These are phyloP conservation scores for Balansia obtecta DNA, from an alignment of 2,329 filamentous ascomycete species.

Conservation along the genomic window DNA sequence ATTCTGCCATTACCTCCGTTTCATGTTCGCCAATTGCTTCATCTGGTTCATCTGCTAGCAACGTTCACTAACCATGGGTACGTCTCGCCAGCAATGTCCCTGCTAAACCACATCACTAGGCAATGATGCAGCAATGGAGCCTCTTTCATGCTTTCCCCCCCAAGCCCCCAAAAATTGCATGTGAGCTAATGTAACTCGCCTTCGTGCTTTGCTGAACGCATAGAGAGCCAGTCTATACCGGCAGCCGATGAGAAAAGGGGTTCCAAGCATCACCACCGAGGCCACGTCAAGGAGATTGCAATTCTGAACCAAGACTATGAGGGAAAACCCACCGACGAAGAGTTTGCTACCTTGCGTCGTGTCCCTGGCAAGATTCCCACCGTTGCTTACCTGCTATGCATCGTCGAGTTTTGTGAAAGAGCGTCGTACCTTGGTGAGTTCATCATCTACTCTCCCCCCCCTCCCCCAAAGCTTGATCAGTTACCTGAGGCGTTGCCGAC, in stretches of 20 bases:
- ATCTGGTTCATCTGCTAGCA: background rate
- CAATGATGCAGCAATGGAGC: no score
- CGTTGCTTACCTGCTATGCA: slow-evolving; percentile 43
- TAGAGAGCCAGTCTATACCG: background rate
- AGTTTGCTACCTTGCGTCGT: slow-evolving; percentile 37
- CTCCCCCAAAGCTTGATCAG: background rate
- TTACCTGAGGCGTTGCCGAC: background rate
- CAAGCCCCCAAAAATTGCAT: background rate
- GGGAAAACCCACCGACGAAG: slow-evolving; percentile 39
- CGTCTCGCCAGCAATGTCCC: background rate
- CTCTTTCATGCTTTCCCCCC: no score
- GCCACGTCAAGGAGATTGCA: slow-evolving; percentile 5
- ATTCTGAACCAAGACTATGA: slow-evolving; percentile 16
- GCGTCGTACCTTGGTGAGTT: slow-evolving; percentile 45
- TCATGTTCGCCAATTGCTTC: background rate
- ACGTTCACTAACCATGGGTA: background rate
- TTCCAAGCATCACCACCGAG: background rate
- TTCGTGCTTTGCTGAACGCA: background rate
- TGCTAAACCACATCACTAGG: background rate
- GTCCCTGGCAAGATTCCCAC: slow-evolving; percentile 38
- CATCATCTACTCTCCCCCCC: background rate
- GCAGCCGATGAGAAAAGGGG: background rate
- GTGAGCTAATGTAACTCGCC: background rate
- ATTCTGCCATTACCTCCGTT: background rate
- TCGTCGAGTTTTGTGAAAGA: slow-evolving; percentile 48